Conservation (phyloP, 2,329 filamentous ascomycete species). For the Aspergillus aculeatinus region DNA sequence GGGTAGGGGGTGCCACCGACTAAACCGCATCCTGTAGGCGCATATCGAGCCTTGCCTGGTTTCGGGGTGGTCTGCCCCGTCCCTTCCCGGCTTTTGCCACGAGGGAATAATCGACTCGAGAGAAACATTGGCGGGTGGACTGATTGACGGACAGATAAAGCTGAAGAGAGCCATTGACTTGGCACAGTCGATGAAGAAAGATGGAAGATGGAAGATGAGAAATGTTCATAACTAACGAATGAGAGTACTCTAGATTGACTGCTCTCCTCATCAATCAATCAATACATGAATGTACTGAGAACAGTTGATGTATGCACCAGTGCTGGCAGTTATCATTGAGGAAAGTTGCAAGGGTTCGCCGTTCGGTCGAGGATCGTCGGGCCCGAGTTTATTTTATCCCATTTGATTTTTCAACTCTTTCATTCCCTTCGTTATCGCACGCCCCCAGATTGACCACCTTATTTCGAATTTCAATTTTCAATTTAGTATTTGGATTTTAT, state of each 20-base stretch:
- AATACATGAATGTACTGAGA: neutral
- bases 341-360: neutral
- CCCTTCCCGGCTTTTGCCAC: neutral
- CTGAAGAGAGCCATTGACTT: neutral
- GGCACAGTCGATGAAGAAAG: neutral
- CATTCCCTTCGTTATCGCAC: constrained; percentile 7
- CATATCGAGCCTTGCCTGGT: too few species aligned
- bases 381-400: constrained; percentile 18
- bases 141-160: neutral
- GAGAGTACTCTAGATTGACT: neutral
- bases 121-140: too few species aligned
- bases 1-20: neutral
- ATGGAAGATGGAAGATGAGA: neutral
- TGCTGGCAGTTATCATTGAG: too few species aligned
- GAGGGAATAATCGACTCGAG: neutral
- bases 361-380: constrained; percentile 2
- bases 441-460: constrained; percentile 6
- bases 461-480: neutral
- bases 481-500: constrained; percentile 8
- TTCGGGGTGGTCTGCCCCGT: neutral
- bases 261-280: neutral
- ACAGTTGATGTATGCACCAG: neutral
- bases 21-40: too few species aligned
- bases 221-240: neutral
- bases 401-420: constrained; percentile 17